These are phyloP conservation scores for Chrysanthemum lavandulifolium DNA, from an alignment of 129 eudicot species.

Conservation along the genomic window DNA sequence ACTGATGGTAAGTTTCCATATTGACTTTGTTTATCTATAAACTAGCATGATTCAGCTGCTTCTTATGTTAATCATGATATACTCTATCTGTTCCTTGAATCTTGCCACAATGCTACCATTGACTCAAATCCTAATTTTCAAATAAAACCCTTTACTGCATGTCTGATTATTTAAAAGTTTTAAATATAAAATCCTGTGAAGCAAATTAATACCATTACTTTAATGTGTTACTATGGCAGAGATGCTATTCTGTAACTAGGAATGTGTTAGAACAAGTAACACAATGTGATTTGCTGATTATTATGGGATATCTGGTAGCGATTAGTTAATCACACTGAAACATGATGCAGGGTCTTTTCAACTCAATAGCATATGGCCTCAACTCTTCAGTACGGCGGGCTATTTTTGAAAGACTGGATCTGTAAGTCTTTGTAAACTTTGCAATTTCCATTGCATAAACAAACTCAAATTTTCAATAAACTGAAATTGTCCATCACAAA, in stretches of 20 bases:
- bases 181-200: not conserved
- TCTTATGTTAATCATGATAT: constrained; percentile 11
- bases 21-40: constrained; percentile 6
- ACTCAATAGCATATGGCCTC: constrained; percentile 95
- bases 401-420: constrained; percentile 74
- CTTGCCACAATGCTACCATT: not conserved
- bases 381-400: constrained; percentile 88
- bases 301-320: not conserved
- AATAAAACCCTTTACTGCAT: not conserved
- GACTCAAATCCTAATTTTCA: not conserved
- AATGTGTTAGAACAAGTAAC: constrained; percentile 1
- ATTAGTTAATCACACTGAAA: not conserved
- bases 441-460: constrained; percentile 6
- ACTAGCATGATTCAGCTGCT: constrained; percentile 14
- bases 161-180: not conserved
- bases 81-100: not conserved
- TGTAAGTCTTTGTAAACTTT: constrained; percentile 53
- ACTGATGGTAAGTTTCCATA: constrained; percentile 67
- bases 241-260: not conserved
- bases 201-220: not conserved
- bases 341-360: constrained; percentile 73
- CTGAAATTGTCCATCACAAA: not conserved
- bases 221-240: not conserved
- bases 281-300: not conserved
- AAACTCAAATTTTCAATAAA: not conserved